Evolutionary conservation across 805 yeast species (phyloP), one percentile per base, ranked within the genome.

Genomic region (Cyberlindnera petersonii): DNA sequence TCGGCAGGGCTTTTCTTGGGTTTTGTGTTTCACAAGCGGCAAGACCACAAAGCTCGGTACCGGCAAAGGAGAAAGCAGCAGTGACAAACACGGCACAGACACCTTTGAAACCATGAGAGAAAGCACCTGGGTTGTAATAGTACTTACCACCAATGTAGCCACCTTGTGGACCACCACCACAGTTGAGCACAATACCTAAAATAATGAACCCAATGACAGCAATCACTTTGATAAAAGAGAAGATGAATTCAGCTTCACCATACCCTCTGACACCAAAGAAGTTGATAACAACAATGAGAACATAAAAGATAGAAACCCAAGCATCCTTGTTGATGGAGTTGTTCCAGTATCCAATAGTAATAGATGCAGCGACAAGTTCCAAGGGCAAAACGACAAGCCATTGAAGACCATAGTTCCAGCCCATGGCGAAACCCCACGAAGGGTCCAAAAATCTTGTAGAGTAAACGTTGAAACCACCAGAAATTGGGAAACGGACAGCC

Each of bases 161-260:
- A 47, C 72, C 72, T 9, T 62, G 64, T 36, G 68, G 31, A 66
- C 56, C 81, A 42, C 84, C 84, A 40, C 84, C 84, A 55, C 77
- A 72, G 43, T 76, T 75, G 39, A 77, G 69, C 28, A 75, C 66
- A 52, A 74, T 61, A 42, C 77, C 73, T 29, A 75, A 61, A 29
- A 79, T 59, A 39, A 79, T 76, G 50, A 79, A 66, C 21, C 86
- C 86, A 20, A 76, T 56, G 53, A 9, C 77, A 37, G 84, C 72
- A 36, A 82, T 45, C 24, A 84, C 76, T 58, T 83, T 84, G 59
- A 83, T 48, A 78, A 71, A 81, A 82, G 82, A 58, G 77, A 84
- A 43, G 56, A 66, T 6, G 37, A 73, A 72, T 53, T 74, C 79
- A 3, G 77, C 71, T 42, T 71, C 72, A 52, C 78, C 81, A 48